phyloP scores from a whole-genome alignment of 2,329 filamentous ascomycete species.

The Hymenotorrendiella dingleyae region DNA sequence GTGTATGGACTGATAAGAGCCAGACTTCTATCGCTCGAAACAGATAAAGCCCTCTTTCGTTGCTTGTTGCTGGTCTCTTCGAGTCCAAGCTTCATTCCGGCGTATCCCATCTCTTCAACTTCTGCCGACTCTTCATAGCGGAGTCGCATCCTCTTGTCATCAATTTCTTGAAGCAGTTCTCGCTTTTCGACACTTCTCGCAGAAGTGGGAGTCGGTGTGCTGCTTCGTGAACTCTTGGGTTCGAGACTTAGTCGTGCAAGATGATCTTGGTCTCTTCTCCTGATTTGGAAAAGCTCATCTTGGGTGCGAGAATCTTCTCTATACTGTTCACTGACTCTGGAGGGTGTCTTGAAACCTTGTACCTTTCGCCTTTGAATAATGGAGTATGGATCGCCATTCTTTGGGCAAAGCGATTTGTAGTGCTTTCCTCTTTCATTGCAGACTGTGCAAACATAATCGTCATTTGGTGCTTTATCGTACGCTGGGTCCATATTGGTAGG shows the following conservation, averaged over 20 bases:
- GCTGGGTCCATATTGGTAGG: conserved; percentile 38
- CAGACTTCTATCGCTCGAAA: neutral
- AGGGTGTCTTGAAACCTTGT: conserved; percentile 6
- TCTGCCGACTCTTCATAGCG: neutral
- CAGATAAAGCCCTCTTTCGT: conserved; percentile 1
- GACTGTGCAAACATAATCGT: conserved; percentile 32
- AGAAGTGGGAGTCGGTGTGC: neutral
- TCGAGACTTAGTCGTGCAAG: neutral
- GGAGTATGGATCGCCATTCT: conserved; percentile 29
- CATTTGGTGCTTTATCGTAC: conserved; percentile 31
- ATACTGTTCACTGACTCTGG: neutral
- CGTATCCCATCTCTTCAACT: neutral
- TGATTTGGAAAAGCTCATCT: conserved; percentile 3
- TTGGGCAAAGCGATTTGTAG: conserved; percentile 34
- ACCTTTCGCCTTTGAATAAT: conserved; percentile 31
- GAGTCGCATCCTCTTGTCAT: neutral
- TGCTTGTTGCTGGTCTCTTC: neutral
- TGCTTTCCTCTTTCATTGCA: conserved; percentile 33
- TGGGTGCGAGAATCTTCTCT: neutral
- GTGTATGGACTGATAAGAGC: too few relatives aligned
- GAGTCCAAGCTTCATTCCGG: neutral
- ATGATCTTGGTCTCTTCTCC: neutral
- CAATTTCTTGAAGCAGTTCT: neutral
- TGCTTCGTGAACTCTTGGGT: neutral
- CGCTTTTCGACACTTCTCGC: neutral